A percentile compares a stretch with the other conserved stretches of the same genome.
These are phyloP conservation scores for Rhodomyrtus psidioides DNA, from an alignment of 441 rosid genomes.

Conservation along the genomic window DNA sequence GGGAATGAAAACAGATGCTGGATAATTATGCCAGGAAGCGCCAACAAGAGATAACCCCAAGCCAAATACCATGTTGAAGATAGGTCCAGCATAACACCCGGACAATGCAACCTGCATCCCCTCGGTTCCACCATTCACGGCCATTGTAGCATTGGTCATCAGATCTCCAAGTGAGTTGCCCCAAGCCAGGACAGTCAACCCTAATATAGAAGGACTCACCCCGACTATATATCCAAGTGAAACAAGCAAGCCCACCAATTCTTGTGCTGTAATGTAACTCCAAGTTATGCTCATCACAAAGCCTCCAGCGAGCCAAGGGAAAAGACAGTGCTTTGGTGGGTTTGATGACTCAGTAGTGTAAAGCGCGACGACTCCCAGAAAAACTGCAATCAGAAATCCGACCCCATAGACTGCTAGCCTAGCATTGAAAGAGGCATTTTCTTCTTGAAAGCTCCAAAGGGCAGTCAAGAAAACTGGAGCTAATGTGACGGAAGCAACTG, in stretches of 20 bases:
- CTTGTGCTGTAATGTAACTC: slow-evolving; percentile 81
- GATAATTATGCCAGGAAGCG: slow-evolving; percentile 47
- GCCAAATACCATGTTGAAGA: slow-evolving; percentile 71
- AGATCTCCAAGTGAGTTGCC: slow-evolving; percentile 86
- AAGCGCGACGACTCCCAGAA: slow-evolving; percentile 39
- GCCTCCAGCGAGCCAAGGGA: slow-evolving; percentile 89
- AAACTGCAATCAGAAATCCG: slow-evolving; percentile 33
- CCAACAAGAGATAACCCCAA: slow-evolving; percentile 60
- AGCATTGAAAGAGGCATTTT: slow-evolving; percentile 3
- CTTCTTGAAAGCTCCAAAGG: slow-evolving; percentile 36
- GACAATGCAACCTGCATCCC: slow-evolving; percentile 82
- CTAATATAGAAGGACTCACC: slow-evolving; percentile 61
- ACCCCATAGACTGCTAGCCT: slow-evolving; percentile 29
- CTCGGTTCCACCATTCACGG: slow-evolving; percentile 45
- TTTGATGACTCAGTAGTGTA: slow-evolving; percentile 38
- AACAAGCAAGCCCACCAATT: slow-evolving; percentile 66
- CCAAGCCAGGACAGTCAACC: slow-evolving; percentile 84
- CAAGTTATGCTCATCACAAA: slow-evolving; percentile 81
- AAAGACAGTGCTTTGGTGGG: slow-evolving; percentile 52
- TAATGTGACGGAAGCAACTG: slow-evolving; percentile 49
- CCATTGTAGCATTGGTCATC: slow-evolving; percentile 59
- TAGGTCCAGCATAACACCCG: slow-evolving; percentile 82
- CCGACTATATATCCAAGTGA: slow-evolving; percentile 55
- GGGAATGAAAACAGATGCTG: slow-evolving; percentile 34
- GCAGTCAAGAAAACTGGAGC: slow-evolving; percentile 55